A percentile compares a stretch with the other conserved stretches of the same genome.
Evolutionary conservation across 1,284 basidiomycete genomes (phyloP).

Genomic region (Papiliotrema laurentii): DNA sequence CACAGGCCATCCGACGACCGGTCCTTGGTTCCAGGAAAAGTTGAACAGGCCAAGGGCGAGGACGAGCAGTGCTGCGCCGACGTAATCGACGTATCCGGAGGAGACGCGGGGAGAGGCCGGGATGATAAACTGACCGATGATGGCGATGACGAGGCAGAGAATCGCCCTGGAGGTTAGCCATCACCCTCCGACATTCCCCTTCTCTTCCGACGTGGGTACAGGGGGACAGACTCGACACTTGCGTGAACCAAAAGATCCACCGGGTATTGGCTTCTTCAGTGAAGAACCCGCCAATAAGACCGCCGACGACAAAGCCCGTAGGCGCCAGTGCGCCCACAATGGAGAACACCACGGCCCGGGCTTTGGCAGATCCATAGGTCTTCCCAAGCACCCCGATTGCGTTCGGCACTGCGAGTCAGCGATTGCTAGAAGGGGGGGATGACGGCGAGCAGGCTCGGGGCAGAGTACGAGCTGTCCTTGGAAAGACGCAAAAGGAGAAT

Average conservation of each 20-base stretch:
- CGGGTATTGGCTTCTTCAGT: slow-evolving; percentile 11
- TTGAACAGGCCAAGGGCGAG: slow-evolving; percentile 28
- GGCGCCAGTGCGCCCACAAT: slow-evolving; percentile 28
- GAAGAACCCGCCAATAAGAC: slow-evolving; percentile 21
- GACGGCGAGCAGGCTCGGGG: no score
- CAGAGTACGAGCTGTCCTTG: no score
- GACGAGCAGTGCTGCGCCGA: slow-evolving; percentile 19
- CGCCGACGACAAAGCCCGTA: slow-evolving; percentile 26
- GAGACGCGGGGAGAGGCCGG: not conserved
- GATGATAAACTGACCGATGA: slow-evolving; percentile 15
- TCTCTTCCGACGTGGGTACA: no score
- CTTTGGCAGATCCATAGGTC: slow-evolving; percentile 20
- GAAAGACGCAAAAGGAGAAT: not conserved
- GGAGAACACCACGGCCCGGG: slow-evolving; percentile 28
- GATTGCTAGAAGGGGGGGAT: not conserved
- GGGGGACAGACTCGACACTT: slow-evolving; percentile 4
- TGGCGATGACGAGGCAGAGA: slow-evolving; percentile 13
- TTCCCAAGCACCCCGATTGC: slow-evolving; percentile 25
- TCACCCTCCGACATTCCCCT: no score
- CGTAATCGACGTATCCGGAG: slow-evolving; percentile 12
- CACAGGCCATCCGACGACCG: slow-evolving; percentile 24
- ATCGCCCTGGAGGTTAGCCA: slow-evolving; percentile 12
- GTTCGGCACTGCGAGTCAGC: slow-evolving; percentile 21
- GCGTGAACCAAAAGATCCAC: slow-evolving; percentile 33
- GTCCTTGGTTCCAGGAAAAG: slow-evolving; percentile 34